Percentiles rank a stretch among this genome's conserved stretches.
Conservation (phyloP, 2,329 filamentous ascomycete species). For the Pestalotiopsis sp. region DNA sequence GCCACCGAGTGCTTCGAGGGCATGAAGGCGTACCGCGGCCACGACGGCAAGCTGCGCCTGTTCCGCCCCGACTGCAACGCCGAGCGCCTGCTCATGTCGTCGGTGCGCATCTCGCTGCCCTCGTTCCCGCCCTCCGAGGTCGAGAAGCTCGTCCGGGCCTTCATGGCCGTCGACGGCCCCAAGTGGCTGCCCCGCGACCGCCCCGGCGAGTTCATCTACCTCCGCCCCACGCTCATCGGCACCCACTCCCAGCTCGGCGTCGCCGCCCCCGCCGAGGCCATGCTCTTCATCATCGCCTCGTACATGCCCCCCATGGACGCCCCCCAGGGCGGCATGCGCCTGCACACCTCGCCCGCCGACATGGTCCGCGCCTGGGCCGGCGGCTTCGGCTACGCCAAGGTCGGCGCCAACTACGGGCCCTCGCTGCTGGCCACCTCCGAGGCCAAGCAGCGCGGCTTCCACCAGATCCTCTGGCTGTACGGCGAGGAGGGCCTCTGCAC, state of each 20-base stretch:
- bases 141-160: slow-evolving; percentile 63
- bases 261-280: slow-evolving; percentile 76
- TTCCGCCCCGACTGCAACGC: slow-evolving; percentile 69
- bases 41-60: slow-evolving; percentile 64
- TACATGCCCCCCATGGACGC: slow-evolving; percentile 62
- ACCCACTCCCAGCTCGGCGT: slow-evolving; percentile 82
- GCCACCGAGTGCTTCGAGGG: slow-evolving; percentile 80
- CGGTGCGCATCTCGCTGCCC: slow-evolving; percentile 64
- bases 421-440: slow-evolving; percentile 77
- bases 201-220: slow-evolving; percentile 76
- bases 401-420: slow-evolving; percentile 93
- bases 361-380: slow-evolving; percentile 91
- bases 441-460: slow-evolving; percentile 72
- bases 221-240: slow-evolving; percentile 86
- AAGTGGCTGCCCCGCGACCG: slow-evolving; percentile 78
- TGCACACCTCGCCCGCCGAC: slow-evolving; percentile 79
- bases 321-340: slow-evolving; percentile 63
- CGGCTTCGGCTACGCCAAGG: slow-evolving; percentile 89
- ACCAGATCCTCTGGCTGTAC: slow-evolving; percentile 95
- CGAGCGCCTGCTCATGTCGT: slow-evolving; percentile 52
- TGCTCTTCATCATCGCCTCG: slow-evolving; percentile 79
- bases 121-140: slow-evolving; percentile 64
- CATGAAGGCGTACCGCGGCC: slow-evolving; percentile 71
- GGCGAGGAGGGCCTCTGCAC: slow-evolving; percentile 78
- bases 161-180: slow-evolving; percentile 72